Evolutionary conservation across 257 asterid genomes (phyloP).

Genomic region (Coffea canephora): DNA sequence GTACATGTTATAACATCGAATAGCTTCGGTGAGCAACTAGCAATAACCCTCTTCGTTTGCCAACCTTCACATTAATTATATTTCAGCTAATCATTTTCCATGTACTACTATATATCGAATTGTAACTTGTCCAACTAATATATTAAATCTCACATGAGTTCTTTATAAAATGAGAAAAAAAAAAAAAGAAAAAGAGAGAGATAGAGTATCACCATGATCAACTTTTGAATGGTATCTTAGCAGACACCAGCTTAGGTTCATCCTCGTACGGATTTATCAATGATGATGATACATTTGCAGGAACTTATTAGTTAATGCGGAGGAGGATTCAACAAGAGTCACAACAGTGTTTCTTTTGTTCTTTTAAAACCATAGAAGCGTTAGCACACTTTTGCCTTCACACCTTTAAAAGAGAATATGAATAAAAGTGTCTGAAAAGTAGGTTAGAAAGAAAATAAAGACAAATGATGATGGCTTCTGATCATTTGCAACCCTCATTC

Average conservation of each 20-base stretch:
- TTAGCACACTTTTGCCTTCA: background rate
- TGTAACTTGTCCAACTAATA: background rate
- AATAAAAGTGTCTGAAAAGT: slow-evolving; percentile 18
- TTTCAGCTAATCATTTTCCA: background rate
- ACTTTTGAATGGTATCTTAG: background rate
- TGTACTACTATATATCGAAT: background rate
- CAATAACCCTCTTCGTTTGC: background rate
- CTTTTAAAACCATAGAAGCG: background rate
- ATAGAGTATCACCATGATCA: background rate
- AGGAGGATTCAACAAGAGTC: background rate
- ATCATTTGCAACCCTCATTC: slow-evolving; percentile 2
- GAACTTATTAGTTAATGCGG: background rate
- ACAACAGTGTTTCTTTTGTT: background rate
- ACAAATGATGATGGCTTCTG: background rate
- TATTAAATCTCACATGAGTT: background rate
- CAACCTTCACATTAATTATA: background rate
- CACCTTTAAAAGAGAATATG: slow-evolving; percentile 3
- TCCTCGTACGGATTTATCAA: background rate
- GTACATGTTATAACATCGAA: too few species aligned
- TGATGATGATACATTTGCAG: background rate
- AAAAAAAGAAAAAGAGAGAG: too few species aligned
- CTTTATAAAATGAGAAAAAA: too few species aligned
- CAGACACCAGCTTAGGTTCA: background rate
- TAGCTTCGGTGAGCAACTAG: background rate
- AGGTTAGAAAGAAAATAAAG: slow-evolving; percentile 3